A percentile compares a stretch with the other conserved stretches of the same genome.
phyloP scores from a whole-genome alignment of 139 green algal genomes.

The Spirogloea muscicola region DNA sequence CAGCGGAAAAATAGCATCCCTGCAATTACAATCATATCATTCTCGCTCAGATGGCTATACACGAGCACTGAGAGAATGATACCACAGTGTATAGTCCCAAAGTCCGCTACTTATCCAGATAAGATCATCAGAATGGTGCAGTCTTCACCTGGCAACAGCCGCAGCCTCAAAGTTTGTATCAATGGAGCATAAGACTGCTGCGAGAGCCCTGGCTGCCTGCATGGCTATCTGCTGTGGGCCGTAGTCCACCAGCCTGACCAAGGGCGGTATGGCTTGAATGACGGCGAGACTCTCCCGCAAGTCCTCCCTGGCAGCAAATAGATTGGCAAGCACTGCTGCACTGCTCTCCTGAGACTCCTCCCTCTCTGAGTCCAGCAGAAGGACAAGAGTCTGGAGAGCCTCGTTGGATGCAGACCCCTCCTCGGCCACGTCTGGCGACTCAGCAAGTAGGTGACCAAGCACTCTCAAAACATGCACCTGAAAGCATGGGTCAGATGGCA shows the following conservation, averaged over 20 bases:
- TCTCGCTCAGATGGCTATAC: no score
- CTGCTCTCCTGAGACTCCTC: slow-evolving; percentile 33
- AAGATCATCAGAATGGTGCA: no score
- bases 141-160: slow-evolving; percentile 15
- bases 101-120: no score
- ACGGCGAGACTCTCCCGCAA: slow-evolving; percentile 19
- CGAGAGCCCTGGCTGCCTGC: slow-evolving; percentile 29
- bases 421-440: slow-evolving; percentile 15
- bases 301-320: slow-evolving; percentile 38
- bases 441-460: slow-evolving; percentile 31
- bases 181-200: slow-evolving; percentile 35
- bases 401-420: slow-evolving; percentile 30
- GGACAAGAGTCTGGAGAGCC: slow-evolving; percentile 28
- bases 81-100: no score
- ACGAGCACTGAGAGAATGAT: no score
- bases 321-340: slow-evolving; percentile 32
- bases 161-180: slow-evolving; percentile 30
- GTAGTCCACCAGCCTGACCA: slow-evolving; percentile 24
- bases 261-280: slow-evolving; percentile 22
- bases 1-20: slow-evolving; percentile 26
- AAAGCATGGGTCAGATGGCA: no score
- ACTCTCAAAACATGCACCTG: slow-evolving; percentile 39
- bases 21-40: no score
- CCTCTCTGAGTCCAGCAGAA: slow-evolving; percentile 16
- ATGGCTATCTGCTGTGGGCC: slow-evolving; percentile 30